Conservation (phyloP, 768 basidiomycete genomes). For the Favolaschia claudopus region DNA sequence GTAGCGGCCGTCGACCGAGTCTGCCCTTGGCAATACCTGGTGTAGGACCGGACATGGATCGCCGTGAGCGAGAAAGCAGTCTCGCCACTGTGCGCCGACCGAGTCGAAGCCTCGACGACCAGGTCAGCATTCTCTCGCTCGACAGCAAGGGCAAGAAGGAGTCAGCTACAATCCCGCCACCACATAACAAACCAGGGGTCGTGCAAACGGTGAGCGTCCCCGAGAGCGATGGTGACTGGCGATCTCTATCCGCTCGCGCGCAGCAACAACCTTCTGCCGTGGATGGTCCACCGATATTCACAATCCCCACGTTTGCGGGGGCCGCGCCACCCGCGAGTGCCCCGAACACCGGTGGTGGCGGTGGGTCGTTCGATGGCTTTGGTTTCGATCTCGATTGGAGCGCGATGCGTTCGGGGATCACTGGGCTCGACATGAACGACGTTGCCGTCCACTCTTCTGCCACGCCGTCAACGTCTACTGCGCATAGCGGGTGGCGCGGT, state of each 20-base stretch:
- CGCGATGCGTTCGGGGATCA: slow-evolving; percentile 44
- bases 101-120: slow-evolving; percentile 67
- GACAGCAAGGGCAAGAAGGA: neutral
- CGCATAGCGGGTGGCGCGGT: slow-evolving; percentile 19
- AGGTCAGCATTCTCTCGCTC: slow-evolving; percentile 35
- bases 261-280: slow-evolving; percentile 3
- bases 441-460: slow-evolving; percentile 32
- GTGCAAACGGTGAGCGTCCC: slow-evolving; percentile 50
- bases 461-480: slow-evolving; percentile 18
- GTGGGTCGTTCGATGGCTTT: slow-evolving; percentile 32
- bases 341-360: slow-evolving; percentile 10
- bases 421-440: slow-evolving; percentile 35
- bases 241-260: slow-evolving; percentile 53
- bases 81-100: slow-evolving; percentile 64
- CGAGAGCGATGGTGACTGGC: slow-evolving; percentile 65
- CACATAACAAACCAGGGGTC: no score
- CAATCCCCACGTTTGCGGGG: slow-evolving; percentile 19
- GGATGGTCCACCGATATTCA: neutral
- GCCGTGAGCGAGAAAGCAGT: slow-evolving; percentile 56
- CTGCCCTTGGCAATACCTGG: slow-evolving; percentile 68
- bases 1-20: slow-evolving; percentile 58
- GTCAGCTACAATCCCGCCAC: neutral
- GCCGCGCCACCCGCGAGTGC: slow-evolving; percentile 9
- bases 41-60: slow-evolving; percentile 27
- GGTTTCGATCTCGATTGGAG: slow-evolving; percentile 55